Evolutionary conservation across 2,329 filamentous ascomycete species (phyloP).

Genomic region (Tolypocladium cylindrosporum): DNA sequence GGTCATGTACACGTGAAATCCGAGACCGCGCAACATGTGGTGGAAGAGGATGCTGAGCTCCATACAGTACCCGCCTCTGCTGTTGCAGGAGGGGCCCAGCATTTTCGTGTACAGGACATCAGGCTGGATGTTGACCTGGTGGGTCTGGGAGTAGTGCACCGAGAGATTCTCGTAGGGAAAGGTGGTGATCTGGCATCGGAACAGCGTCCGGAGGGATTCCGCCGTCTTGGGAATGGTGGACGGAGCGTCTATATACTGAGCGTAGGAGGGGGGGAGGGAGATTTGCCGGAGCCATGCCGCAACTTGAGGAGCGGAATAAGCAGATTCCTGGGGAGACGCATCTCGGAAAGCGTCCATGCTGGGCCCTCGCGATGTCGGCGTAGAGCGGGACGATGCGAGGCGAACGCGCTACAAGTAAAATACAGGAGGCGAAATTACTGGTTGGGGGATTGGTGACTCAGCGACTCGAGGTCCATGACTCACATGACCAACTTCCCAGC

Average conservation of each 20-base stretch:
- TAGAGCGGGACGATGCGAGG: too few relatives aligned
- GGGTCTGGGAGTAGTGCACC: slow-evolving; percentile 37
- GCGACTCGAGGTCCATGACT: too few relatives aligned
- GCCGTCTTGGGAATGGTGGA: background rate
- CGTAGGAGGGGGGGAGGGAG: background rate
- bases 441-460: too few relatives aligned
- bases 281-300: background rate
- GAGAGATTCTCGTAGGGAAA: slow-evolving; percentile 38
- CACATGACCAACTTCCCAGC: too few relatives aligned
- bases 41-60: slow-evolving; percentile 41
- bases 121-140: slow-evolving; percentile 31
- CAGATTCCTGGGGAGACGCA: background rate
- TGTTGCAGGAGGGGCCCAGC: slow-evolving; percentile 25
- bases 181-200: slow-evolving; percentile 22
- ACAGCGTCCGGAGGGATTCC: slow-evolving; percentile 20
- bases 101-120: slow-evolving; percentile 39
- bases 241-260: background rate
- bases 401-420: too few relatives aligned
- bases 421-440: too few relatives aligned
- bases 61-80: slow-evolving; percentile 51
- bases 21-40: slow-evolving; percentile 24
- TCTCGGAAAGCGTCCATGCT: too few relatives aligned
- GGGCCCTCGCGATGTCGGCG: too few relatives aligned
- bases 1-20: slow-evolving; percentile 43
- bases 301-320: background rate